A percentile compares a stretch with the other conserved stretches of the same genome.
These are phyloP conservation scores for Leccinum subrobustum DNA, from an alignment of 1,284 basidiomycete species.

Conservation along the genomic window DNA sequence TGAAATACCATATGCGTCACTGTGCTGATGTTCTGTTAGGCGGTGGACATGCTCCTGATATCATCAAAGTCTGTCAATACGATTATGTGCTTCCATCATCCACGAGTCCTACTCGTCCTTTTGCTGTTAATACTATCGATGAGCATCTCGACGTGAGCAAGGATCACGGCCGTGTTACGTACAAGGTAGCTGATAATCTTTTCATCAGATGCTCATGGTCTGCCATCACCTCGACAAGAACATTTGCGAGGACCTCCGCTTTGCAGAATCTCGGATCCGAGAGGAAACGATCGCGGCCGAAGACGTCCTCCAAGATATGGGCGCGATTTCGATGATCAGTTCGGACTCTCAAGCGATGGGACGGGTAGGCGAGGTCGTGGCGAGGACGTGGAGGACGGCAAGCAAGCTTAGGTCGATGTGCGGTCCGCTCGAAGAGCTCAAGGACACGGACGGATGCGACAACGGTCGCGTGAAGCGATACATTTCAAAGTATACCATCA, in stretches of 20 bases:
- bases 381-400: conserved; percentile 95
- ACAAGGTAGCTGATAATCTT: conserved; percentile 1
- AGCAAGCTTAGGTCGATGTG: conserved; percentile 87
- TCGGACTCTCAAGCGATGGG: conserved; percentile 99
- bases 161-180: conserved; percentile 22
- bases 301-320: conserved; percentile 92
- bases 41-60: conserved; percentile 97
- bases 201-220: conserved; percentile 89
- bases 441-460: conserved; percentile 70
- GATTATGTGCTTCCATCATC: conserved; percentile 95
- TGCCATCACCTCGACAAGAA: conserved; percentile 88
- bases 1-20: neutral
- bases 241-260: conserved; percentile 93
- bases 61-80: conserved; percentile 92
- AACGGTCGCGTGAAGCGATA: conserved; percentile 98
- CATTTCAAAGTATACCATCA: conserved; percentile 96
- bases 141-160: conserved; percentile 93
- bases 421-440: conserved; percentile 64
- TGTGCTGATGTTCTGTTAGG: conserved; percentile 42
- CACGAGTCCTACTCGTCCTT: conserved; percentile 96
- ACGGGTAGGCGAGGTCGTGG: conserved; percentile 91
- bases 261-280: conserved; percentile 96
- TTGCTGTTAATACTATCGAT: conserved; percentile 89
- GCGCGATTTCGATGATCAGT: conserved; percentile 95
- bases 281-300: conserved; percentile 98